Base-by-base conservation (phyloP, 1,284 basidiomycete genomes). In the Trametes versicolor region DNA sequence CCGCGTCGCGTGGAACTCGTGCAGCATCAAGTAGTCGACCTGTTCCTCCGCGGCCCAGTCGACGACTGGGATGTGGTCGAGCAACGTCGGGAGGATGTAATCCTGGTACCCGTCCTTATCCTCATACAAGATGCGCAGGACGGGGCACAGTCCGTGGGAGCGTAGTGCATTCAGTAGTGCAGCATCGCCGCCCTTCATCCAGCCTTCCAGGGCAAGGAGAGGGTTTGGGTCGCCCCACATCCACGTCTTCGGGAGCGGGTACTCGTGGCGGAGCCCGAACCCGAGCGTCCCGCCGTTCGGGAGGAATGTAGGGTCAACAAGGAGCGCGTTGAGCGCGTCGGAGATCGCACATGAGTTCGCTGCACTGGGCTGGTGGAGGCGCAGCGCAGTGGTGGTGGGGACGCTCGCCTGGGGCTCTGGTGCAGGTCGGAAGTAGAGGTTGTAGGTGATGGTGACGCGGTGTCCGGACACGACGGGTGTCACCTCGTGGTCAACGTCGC, bases 401-500 rank as follows among this genome's bases (percentile, higher is more conserved):
- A 27, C 5, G 8, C 6, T 10, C 21, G 43, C 8, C 21, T 45
- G 12, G 37, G 37, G 37, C 37, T 3, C 15, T 1, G 45, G 17
- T 6, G 37, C 50, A 8, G 29, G 27, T 62, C 63, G 47, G 60
- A 73, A 73, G 56, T 73, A 76, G 23, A 81, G 75, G 64, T 80
- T 78, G 71, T 79, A 83, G 0, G 81, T 81, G n/a, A 85, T 64
- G 1, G 81, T 82, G 32, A 85, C 72, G 1, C 81, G 76, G 61
- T 78, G 75, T 0, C 84, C 83, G 0, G 75, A 74, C 1, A 61
- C 71, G 4, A 85, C 80, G 0, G 71, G 73, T 0, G 70, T 48
- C 8, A 85, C 79, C 65, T 83, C 82, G 66, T 84, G 81, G 63
- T 81, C 80, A 58, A 82, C 77, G 70, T 83, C 81, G 60, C 80